These are phyloP conservation scores for Fraxinus xanthoxyloides DNA, from an alignment of 305 asterid genomes.

Conservation along the genomic window DNA sequence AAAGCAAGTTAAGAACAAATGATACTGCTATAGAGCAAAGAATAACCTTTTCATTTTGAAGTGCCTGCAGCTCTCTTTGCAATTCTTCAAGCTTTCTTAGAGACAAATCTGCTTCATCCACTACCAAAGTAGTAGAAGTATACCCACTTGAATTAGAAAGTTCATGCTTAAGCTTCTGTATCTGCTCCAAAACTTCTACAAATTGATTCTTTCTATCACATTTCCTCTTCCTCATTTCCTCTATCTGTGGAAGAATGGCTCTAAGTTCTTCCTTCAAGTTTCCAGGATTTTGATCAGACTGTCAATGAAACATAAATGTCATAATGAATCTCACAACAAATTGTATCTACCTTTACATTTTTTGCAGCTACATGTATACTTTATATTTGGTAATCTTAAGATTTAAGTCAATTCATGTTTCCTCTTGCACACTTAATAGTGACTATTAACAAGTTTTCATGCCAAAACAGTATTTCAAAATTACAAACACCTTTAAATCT, in stretches of 20 bases:
- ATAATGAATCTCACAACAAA: neutral
- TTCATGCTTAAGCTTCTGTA: constrained; percentile 61
- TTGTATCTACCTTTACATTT: neutral
- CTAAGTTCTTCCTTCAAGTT: constrained; percentile 81
- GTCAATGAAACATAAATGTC: neutral
- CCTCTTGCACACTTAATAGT: neutral
- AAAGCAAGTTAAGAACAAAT: neutral
- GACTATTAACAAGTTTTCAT: constrained; percentile 6
- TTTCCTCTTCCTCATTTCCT: constrained; percentile 87
- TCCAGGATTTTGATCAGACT: constrained; percentile 75
- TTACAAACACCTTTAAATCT: neutral
- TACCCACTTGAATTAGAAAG: constrained; percentile 41
- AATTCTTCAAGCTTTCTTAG: constrained; percentile 79
- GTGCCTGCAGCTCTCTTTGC: constrained; percentile 70
- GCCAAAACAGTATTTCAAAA: constrained; percentile 1
- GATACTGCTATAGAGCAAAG: constrained; percentile 3
- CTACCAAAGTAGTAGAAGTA: constrained; percentile 29
- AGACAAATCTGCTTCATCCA: constrained; percentile 78
- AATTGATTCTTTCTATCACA: constrained; percentile 72
- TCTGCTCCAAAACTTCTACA: constrained; percentile 57
- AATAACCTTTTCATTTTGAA: constrained; percentile 77
- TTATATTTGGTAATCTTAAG: neutral
- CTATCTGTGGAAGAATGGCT: constrained; percentile 78
- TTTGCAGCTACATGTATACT: neutral
- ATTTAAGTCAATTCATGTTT: neutral